These are phyloP conservation scores for Tagetes patula DNA, from an alignment of 129 eudicot genomes.

Conservation along the genomic window DNA sequence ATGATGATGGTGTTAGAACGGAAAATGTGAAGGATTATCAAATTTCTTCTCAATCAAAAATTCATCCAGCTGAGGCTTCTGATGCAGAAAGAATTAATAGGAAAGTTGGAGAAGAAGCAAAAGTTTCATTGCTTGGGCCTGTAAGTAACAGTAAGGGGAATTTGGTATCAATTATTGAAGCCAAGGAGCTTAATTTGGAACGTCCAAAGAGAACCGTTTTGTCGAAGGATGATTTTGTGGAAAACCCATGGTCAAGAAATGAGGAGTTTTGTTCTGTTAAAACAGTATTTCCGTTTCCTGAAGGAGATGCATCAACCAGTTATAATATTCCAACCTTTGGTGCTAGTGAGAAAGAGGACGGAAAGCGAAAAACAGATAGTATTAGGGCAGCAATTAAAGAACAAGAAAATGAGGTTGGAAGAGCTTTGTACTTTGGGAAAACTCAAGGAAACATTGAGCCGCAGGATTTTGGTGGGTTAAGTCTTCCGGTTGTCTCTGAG, in stretches of 20 bases:
- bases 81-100: conserved; percentile 28
- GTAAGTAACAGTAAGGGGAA: conserved; percentile 42
- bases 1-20: conserved; percentile 29
- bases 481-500: conserved; percentile 50
- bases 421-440: conserved; percentile 66
- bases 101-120: conserved; percentile 46
- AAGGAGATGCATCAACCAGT: conserved; percentile 54
- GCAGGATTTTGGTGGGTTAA: conserved; percentile 42
- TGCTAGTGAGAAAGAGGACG: conserved; percentile 47
- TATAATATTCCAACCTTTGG: conserved; percentile 35
- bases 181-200: conserved; percentile 46
- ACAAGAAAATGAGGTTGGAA: conserved; percentile 80
- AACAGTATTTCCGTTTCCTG: conserved; percentile 66
- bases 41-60: conserved; percentile 39
- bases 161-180: conserved; percentile 34
- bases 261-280: conserved; percentile 62
- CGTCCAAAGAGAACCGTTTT: conserved; percentile 21
- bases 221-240: conserved; percentile 44
- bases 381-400: conserved; percentile 71
- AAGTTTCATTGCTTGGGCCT: conserved; percentile 45
- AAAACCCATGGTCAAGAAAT: conserved; percentile 55
- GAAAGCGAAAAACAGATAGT: conserved; percentile 47
- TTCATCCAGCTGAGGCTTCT: conserved; percentile 36
- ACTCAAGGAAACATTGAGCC: conserved; percentile 47
- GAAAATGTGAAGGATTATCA: conserved; percentile 45